These are phyloP conservation scores for Rhodotorula taiwanensis DNA, from an alignment of 768 basidiomycete genomes.

Conservation along the genomic window DNA sequence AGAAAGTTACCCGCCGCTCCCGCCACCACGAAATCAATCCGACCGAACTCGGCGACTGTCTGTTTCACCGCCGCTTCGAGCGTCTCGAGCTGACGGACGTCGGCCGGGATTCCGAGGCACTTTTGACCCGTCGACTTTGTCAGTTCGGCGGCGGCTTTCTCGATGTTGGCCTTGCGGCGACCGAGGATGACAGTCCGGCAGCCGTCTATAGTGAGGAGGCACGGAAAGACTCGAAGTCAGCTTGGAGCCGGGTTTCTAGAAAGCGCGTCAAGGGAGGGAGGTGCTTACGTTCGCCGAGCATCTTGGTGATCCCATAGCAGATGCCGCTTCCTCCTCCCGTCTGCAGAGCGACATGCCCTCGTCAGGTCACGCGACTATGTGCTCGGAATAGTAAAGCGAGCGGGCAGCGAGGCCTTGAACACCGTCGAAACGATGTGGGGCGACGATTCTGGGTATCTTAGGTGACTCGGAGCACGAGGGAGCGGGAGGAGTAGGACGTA, in stretches of 20 bases:
- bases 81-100: conserved; percentile 69
- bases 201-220: conserved; percentile 57
- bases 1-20: conserved; percentile 90
- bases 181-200: conserved; percentile 75
- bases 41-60: conserved; percentile 68
- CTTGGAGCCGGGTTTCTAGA: background rate
- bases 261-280: background rate
- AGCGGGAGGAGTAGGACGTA: background rate
- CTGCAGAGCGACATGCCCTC: background rate
- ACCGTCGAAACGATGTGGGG: background rate
- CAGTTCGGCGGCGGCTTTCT: conserved; percentile 63
- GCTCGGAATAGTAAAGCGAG: no score
- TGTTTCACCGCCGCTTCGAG: conserved; percentile 67
- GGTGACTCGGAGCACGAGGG: background rate
- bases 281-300: conserved; percentile 55
- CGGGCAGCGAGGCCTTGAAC: background rate
- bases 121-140: conserved; percentile 59
- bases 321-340: conserved; percentile 92
- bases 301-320: conserved; percentile 78
- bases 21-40: conserved; percentile 94
- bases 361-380: no score
- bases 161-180: conserved; percentile 68
- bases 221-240: background rate
- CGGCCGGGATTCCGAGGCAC: conserved; percentile 69
- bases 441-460: no score